Evolutionary conservation across 2,329 filamentous ascomycete species (phyloP).

Genomic region (Tothia fuscella): DNA sequence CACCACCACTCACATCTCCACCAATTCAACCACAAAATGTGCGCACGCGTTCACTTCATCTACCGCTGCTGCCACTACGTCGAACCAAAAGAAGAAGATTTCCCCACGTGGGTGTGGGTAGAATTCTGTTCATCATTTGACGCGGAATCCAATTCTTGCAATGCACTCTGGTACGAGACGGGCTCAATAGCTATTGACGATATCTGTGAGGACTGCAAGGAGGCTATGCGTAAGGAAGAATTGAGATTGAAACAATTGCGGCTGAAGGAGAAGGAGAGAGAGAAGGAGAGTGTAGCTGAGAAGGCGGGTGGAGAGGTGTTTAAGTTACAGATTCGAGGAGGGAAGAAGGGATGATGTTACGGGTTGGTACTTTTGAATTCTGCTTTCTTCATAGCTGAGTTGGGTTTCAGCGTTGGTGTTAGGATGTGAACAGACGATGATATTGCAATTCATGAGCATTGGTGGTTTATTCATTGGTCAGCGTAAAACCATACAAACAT

Average conservation of each 20-base stretch:
- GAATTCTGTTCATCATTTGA: background rate
- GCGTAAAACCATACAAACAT: too few species aligned
- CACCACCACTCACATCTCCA: too few species aligned
- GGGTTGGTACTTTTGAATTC: too few species aligned
- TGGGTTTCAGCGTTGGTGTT: too few species aligned
- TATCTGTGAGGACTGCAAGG: constrained; percentile 4
- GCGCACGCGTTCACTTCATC: constrained; percentile 1
- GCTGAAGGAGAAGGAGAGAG: background rate
- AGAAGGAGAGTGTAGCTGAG: background rate
- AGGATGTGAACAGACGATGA: too few species aligned
- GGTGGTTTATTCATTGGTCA: too few species aligned
- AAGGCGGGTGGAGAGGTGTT: background rate
- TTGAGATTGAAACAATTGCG: background rate
- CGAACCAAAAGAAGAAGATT: background rate
- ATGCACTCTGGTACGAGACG: constrained; percentile 1
- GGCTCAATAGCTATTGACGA: constrained; percentile 1
- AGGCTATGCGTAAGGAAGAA: background rate
- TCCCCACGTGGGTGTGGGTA: background rate
- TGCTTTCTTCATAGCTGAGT: too few species aligned
- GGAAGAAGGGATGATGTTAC: too few species aligned
- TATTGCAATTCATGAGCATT: too few species aligned
- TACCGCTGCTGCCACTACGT: constrained; percentile 4
- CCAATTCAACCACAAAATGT: background rate
- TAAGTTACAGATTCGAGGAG: too few species aligned
- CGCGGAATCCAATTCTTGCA: background rate